Evolutionary conservation across 306 rosid genomes (phyloP).

Genomic region (Potentilla sterilis): DNA sequence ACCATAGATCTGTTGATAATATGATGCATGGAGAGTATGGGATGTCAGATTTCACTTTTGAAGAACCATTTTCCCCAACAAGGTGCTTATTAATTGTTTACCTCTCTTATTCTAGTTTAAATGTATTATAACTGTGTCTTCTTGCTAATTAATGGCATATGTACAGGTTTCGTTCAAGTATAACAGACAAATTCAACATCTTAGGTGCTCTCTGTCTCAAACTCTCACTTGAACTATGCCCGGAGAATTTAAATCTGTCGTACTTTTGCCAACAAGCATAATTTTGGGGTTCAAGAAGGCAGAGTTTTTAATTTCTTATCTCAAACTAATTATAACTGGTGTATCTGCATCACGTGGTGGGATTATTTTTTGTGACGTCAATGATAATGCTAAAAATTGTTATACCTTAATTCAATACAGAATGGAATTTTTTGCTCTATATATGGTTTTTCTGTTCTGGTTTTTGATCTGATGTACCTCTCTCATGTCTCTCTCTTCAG

Average conservation of each 20-base stretch:
- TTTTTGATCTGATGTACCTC: slow-evolving; percentile 21
- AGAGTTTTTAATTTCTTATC: not conserved
- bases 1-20: slow-evolving; percentile 35
- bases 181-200: slow-evolving; percentile 47
- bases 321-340: not conserved
- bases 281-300: not conserved
- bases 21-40: slow-evolving; percentile 30
- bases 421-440: slow-evolving; percentile 14
- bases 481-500: slow-evolving; percentile 38
- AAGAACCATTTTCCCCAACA: slow-evolving; percentile 38
- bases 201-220: slow-evolving; percentile 44
- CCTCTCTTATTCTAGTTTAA: slow-evolving; percentile 6
- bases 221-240: slow-evolving; percentile 22
- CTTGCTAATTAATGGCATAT: slow-evolving; percentile 30
- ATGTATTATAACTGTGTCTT: slow-evolving; percentile 14
- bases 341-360: not conserved
- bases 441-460: slow-evolving; percentile 11
- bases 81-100: slow-evolving; percentile 38
- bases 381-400: not conserved
- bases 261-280: not conserved
- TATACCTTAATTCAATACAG: not conserved
- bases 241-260: not conserved
- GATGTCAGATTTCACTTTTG: slow-evolving; percentile 41
- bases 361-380: slow-evolving; percentile 5
- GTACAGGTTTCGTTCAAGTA: slow-evolving; percentile 50